Base-by-base conservation (phyloP, 75 land plant genomes). In the Pseudotsuga menziesii region DNA sequence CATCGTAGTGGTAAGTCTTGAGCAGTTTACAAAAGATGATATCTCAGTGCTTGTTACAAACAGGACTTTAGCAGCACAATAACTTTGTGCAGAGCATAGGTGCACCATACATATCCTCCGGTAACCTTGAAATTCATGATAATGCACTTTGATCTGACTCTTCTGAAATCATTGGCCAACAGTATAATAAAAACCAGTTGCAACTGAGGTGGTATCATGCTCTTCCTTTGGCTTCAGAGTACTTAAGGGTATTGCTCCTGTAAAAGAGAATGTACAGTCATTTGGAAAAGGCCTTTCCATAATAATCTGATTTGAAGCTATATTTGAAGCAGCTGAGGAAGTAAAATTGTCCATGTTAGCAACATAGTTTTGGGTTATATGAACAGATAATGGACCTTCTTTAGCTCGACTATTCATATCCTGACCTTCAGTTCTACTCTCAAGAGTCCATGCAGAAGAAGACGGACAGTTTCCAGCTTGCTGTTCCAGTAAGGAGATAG, bases 401-500 rank as follows among this genome's bases (percentile, higher is more conserved):
- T 16, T 16, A 36, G 17, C 70, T 64, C 5, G 39, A 61, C 15
- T 35, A 17, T 48, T 48, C 12, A 64, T 64, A 64, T 36, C 69
- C 69, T 64, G 54, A 48, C 54, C 54, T 61, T 61, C 64, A 61
- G 64, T 26, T 13, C 27, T 61, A 61, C 29, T 61, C 64, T 27
- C 22, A 19, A 1, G 11, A n/a, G 44, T n/a, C 72, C 72, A 69
- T 11, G 25, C 22, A 4, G 8, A 17, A 66, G 70, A 36, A 64
- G 54, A 48, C 12, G 44, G n/a, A 66, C 48, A 66, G 7, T 66
- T 66, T n/a, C 11, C 72, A 69, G 72, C 48, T n/a, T 48, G 74
- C 58, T 73, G 75, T 26, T 73, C 75, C 27, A 73, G 57, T 27
- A 73, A 73, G 16, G 75, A 55, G 56, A 73, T 17, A 41, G n/a